Base-by-base conservation (phyloP, 208 protist genomes). In the Wallacemonas sp. region DNA sequence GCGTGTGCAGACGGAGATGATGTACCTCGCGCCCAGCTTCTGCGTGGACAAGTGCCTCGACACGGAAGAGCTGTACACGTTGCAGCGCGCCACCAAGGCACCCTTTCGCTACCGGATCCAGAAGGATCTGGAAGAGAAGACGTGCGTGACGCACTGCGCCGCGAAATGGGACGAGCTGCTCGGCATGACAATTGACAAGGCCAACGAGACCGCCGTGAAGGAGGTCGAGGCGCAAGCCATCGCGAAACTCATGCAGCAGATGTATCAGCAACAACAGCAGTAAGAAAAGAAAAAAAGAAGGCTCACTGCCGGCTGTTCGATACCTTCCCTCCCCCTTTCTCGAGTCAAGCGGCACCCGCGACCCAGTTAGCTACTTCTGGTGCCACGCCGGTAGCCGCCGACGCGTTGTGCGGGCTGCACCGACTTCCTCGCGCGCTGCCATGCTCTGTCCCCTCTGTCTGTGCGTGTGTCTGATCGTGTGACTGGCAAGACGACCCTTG, bases 21-120 rank as follows among this genome's bases (percentile, higher is more conserved):
- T 90, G 52, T 77, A 81, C 66, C 68, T 75, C 46, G 77, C 66
- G 63, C 64, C 76, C 27, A 57, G 50, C 37, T 90, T 85, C 50
- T 95, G 89, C 71, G 66, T 95, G 5, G 79, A 95, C 17, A 73
- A 76, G 32, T 95, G 89, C 66, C 77, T 90, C 1, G 89, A 95
- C 61, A 95, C 85, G 3, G 81, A 92, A 76, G 89, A 95, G 63
- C 70, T 95, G 33, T 95, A 95, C 76, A 95, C 89, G 17, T 66
- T 95, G 27, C 58, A 85, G 34, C 83, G 89, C 54, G 90, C 89
- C 9, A 91, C 74, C 0, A 65, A 95, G 58, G 89, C 89, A 1
- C 89, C 89, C 1, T 88, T 91, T 66, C 53, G 64, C 12, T 91
- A 93, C 71, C 85, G 86, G 6, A 60, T 87, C 8, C 53, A 95